Evolutionary conservation across 352 stramenopile genomes (phyloP).

Genomic region (Phytophthora syringae): DNA sequence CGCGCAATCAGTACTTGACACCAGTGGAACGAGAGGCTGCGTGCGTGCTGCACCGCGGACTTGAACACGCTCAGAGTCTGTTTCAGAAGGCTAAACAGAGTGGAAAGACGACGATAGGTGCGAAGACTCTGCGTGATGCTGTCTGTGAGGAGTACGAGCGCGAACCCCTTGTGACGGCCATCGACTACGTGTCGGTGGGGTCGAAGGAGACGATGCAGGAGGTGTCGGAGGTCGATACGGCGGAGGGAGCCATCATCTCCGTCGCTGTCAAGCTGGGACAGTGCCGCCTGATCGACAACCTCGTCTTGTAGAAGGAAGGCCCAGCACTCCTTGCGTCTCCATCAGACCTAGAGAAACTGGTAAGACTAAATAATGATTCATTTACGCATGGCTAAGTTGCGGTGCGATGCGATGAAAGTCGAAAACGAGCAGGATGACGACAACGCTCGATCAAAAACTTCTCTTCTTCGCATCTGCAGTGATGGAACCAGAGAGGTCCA

Average conservation of each 20-base stretch:
- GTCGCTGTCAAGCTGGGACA: constrained; percentile 95
- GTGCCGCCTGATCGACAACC: constrained; percentile 98
- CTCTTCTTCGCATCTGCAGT: constrained; percentile 32
- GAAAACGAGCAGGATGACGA: not conserved
- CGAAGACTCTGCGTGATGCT: constrained; percentile 41
- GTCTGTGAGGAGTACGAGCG: constrained; percentile 63
- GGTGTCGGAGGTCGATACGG: constrained; percentile 72
- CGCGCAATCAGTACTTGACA: constrained; percentile 98
- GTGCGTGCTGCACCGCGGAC: constrained; percentile 88
- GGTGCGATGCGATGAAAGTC: not conserved
- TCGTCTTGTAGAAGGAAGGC: constrained; percentile 68
- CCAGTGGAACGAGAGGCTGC: constrained; percentile 88
- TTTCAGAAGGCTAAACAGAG: constrained; percentile 42
- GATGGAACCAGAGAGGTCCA: constrained; percentile 13
- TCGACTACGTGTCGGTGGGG: constrained; percentile 97
- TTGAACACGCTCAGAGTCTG: constrained; percentile 53
- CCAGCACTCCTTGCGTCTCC: not conserved
- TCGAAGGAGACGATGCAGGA: constrained; percentile 95
- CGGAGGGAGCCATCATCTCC: constrained; percentile 91
- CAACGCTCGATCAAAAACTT: constrained; percentile 12
- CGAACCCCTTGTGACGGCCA: constrained; percentile 92
- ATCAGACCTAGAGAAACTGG: constrained; percentile 7
- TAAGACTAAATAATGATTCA: constrained; percentile 34
- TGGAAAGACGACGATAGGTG: constrained; percentile 37
- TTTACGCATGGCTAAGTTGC: constrained; percentile 4